These are phyloP conservation scores for Beta vulgaris DNA, from an alignment of 148 eudicot genomes.

Conservation along the genomic window DNA sequence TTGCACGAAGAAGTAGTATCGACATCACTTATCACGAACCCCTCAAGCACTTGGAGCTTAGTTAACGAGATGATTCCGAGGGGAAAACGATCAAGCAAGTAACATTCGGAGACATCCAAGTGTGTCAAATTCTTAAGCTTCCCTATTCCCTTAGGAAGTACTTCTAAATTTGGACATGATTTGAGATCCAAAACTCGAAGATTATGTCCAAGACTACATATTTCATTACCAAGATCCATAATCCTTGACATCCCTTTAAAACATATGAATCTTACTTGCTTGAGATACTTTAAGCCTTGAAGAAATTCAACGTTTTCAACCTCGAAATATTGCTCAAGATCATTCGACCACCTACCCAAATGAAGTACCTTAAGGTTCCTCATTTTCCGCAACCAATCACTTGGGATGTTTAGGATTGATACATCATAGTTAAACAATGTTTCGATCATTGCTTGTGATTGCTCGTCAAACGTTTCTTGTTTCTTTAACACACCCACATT, in stretches of 20 bases:
- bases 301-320: constrained; percentile 31
- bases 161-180: constrained; percentile 42
- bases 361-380: constrained; percentile 36
- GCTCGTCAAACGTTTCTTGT: not conserved
- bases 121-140: constrained; percentile 41
- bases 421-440: constrained; percentile 39
- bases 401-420: constrained; percentile 26
- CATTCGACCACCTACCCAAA: constrained; percentile 50
- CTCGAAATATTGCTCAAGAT: constrained; percentile 38
- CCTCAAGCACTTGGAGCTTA: too few species aligned
- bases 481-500: not conserved
- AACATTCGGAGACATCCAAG: constrained; percentile 56
- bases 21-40: constrained; percentile 39
- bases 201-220: constrained; percentile 26
- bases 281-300: constrained; percentile 27
- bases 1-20: constrained; percentile 24
- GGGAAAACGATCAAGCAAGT: constrained; percentile 43
- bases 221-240: constrained; percentile 31
- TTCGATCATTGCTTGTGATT: not conserved
- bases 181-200: constrained; percentile 44
- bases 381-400: constrained; percentile 40
- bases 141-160: constrained; percentile 37
- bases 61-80: constrained; percentile 31
- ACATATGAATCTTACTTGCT: constrained; percentile 38
- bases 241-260: constrained; percentile 52